A percentile compares a stretch with the other conserved stretches of the same genome.
Conservation (phyloP, 768 basidiomycete species). For the Pseudohyphozyma bogoriensis region DNA sequence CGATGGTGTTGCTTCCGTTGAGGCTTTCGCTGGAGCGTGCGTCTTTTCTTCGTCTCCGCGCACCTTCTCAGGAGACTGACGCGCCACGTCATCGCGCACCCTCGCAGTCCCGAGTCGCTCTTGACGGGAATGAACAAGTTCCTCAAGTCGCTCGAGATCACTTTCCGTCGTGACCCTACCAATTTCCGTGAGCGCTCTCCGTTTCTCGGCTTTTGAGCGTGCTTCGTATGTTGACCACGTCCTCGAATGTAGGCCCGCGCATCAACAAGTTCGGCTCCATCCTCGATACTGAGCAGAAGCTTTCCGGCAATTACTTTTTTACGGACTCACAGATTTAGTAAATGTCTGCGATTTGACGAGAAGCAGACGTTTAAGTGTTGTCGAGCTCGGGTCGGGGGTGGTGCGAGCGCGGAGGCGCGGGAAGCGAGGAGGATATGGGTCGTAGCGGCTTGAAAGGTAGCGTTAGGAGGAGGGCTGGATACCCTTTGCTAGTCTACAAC, state of each 20-base stretch:
- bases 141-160: slow-evolving; percentile 88
- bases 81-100: not conserved
- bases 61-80: not conserved
- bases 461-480: too few species aligned
- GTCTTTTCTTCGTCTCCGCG: slow-evolving; percentile 35
- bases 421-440: too few species aligned
- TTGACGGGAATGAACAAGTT: slow-evolving; percentile 97
- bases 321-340: too few species aligned
- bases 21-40: slow-evolving; percentile 84
- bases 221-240: not conserved
- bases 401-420: too few species aligned
- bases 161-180: slow-evolving; percentile 73
- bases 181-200: not conserved
- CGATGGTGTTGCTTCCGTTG: slow-evolving; percentile 58
- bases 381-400: too few species aligned
- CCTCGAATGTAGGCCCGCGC: slow-evolving; percentile 23
- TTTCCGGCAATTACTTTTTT: slow-evolving; percentile 17
- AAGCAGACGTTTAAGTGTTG: too few species aligned
- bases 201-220: not conserved
- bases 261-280: slow-evolving; percentile 45
- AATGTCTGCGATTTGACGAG: not conserved
- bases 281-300: slow-evolving; percentile 36
- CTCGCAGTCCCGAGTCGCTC: slow-evolving; percentile 72
- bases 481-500: too few species aligned
- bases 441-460: too few species aligned